Conservation (phyloP, 2,329 filamentous ascomycete genomes). For the Penicillium sp. region DNA sequence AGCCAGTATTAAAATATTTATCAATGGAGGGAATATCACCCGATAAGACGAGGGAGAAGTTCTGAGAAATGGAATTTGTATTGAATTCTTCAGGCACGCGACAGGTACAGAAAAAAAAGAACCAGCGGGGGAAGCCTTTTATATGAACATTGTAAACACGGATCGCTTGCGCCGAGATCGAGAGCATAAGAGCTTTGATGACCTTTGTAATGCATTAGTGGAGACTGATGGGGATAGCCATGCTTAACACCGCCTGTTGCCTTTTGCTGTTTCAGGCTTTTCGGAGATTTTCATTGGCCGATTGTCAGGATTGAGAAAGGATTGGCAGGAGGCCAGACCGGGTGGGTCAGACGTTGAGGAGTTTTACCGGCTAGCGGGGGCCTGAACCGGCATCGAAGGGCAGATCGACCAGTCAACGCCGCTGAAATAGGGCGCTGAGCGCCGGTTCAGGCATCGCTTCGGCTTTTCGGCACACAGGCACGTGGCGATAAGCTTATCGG, state of each 20-base stretch:
- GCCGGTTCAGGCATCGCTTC: constrained; percentile 7
- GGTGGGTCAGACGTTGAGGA: not conserved
- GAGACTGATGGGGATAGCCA: constrained; percentile 7
- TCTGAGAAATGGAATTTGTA: not conserved
- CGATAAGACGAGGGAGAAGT: no score
- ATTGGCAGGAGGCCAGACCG: not conserved
- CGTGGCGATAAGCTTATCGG: not conserved
- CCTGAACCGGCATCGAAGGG: constrained; percentile 1
- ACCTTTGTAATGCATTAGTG: constrained; percentile 2
- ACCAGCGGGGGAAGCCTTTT: constrained; percentile 2
- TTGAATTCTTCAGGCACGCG: not conserved
- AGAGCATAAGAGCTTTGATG: constrained; percentile 8
- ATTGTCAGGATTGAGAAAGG: not conserved
- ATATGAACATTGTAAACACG: constrained; percentile 5
- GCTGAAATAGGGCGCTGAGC: not conserved
- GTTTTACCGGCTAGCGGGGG: not conserved
- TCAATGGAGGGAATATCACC: not conserved
- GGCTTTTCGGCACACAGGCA: constrained; percentile 10
- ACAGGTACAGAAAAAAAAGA: not conserved
- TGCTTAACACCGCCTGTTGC: constrained; percentile 8
- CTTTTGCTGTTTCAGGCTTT: not conserved
- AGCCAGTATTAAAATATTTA: not conserved
- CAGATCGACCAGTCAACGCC: not conserved
- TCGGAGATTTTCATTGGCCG: constrained; percentile 1
- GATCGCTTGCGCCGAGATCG: constrained; percentile 2